phyloP scores from a whole-genome alignment of 2,329 filamentous ascomycete species.

The Fusarium goolgardi region DNA sequence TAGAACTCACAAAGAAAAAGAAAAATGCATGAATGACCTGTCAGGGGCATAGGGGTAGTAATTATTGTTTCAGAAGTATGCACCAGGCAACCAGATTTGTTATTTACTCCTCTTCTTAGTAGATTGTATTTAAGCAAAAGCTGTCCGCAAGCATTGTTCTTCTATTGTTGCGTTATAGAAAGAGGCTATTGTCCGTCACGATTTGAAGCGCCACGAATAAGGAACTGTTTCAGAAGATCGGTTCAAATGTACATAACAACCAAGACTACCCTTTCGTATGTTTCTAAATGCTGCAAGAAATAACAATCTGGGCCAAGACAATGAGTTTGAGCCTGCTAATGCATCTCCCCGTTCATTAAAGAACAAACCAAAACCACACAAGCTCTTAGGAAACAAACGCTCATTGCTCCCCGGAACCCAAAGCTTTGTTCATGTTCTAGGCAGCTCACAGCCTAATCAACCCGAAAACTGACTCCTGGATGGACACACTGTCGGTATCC shows the following conservation, averaged over 20 bases:
- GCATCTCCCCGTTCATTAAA: not conserved
- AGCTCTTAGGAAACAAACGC: not conserved
- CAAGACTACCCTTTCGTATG: not conserved
- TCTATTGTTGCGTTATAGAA: not conserved
- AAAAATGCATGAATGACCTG: not conserved
- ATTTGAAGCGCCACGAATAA: not conserved
- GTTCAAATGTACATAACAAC: not conserved
- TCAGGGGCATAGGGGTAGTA: not conserved
- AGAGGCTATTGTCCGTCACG: no score
- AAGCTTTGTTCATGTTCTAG: not conserved
- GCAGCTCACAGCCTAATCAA: not conserved
- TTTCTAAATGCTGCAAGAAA: not conserved
- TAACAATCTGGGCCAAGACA: not conserved
- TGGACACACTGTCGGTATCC: not conserved
- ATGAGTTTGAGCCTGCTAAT: not conserved
- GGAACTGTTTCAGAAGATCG: not conserved
- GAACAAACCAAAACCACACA: not conserved
- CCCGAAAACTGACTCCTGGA: not conserved
- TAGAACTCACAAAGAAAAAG: not conserved
- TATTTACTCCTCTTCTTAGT: not conserved
- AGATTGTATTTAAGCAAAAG: not conserved
- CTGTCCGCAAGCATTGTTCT: not conserved
- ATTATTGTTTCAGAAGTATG: fast-evolving
- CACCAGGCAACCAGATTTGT: not conserved
- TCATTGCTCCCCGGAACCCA: not conserved